Conservation (phyloP, 2,329 filamentous ascomycete species). For the Colletotrichum lupini region DNA sequence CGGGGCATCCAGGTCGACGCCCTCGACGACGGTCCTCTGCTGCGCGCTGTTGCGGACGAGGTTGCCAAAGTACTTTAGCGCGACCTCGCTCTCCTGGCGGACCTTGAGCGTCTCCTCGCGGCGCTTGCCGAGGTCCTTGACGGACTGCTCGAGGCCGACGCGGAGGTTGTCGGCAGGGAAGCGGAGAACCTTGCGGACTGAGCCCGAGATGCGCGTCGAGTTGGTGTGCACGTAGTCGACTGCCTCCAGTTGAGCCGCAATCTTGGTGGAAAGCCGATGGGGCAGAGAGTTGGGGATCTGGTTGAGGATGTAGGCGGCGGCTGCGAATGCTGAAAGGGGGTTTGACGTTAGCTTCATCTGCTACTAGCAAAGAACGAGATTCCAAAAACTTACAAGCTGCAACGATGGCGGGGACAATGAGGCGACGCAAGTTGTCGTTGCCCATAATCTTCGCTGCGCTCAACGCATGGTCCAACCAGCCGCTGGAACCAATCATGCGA, state of each 20-base stretch:
- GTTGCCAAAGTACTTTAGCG: constrained; percentile 90
- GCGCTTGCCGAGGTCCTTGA: constrained; percentile 83
- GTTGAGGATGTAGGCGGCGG: constrained; percentile 82
- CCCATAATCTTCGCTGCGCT: constrained; percentile 85
- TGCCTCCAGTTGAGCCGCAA: constrained; percentile 80
- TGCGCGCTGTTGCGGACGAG: constrained; percentile 75
- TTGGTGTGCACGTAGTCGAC: constrained; percentile 96
- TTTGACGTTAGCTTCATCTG: constrained; percentile 44
- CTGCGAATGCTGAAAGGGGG: constrained; percentile 71
- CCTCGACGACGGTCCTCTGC: constrained; percentile 61
- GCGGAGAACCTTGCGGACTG: constrained; percentile 89
- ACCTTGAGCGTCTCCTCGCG: constrained; percentile 87
- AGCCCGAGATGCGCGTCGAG: constrained; percentile 82
- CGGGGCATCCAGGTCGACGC: constrained; percentile 66
- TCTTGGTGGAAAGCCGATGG: constrained; percentile 84
- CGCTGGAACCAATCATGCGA: constrained; percentile 82
- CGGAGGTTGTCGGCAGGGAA: constrained; percentile 89
- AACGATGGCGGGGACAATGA: constrained; percentile 84
- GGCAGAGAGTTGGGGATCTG: constrained; percentile 92
- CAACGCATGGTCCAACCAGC: constrained; percentile 90
- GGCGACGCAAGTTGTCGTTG: constrained; percentile 80
- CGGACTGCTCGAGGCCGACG: constrained; percentile 82
- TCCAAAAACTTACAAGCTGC: constrained; percentile 74
- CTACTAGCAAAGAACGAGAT: constrained; percentile 28
- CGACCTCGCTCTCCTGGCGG: constrained; percentile 84